phyloP scores from a whole-genome alignment of 73 alveolate species.

The Halteria grandinella region DNA sequence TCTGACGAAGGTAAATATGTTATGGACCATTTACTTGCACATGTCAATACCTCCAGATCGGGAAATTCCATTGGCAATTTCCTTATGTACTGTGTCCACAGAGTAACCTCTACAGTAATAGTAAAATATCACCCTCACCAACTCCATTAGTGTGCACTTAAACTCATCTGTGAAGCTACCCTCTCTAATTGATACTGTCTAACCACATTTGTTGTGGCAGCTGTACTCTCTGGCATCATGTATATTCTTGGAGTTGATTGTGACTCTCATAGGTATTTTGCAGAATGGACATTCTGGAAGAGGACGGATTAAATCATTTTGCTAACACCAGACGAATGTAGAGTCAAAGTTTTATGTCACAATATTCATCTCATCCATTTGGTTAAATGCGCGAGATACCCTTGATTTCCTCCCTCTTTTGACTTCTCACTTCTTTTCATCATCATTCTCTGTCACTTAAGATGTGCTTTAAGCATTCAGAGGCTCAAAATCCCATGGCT shows the following conservation, averaged over 20 bases:
- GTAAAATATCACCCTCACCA: constrained; percentile 4
- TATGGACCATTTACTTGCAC: constrained; percentile 7
- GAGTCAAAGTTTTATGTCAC: constrained; percentile 13
- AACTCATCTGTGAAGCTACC: constrained; percentile 33
- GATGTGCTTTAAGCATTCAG: background rate
- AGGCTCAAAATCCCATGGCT: background rate
- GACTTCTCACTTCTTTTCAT: background rate
- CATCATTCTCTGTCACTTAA: background rate
- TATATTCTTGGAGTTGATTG: background rate
- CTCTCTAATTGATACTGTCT: background rate
- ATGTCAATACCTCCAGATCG: constrained; percentile 3
- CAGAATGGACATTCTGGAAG: constrained; percentile 24
- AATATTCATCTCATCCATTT: constrained; percentile 9
- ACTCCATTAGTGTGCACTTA: constrained; percentile 35
- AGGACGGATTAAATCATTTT: background rate
- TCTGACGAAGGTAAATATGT: constrained; percentile 9
- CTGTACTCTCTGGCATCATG: constrained; percentile 39
- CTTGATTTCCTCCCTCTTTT: constrained; percentile 27
- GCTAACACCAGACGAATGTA: constrained; percentile 36
- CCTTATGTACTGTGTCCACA: constrained; percentile 27
- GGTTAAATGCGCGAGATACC: constrained; percentile 11
- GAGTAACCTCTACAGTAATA: constrained; percentile 17
- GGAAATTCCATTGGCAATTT: background rate
- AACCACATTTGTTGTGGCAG: constrained; percentile 30
- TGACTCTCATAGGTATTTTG: constrained; percentile 8